Conservation (phyloP, 2,329 filamentous ascomycete genomes). For the Trichoderma sp. region DNA sequence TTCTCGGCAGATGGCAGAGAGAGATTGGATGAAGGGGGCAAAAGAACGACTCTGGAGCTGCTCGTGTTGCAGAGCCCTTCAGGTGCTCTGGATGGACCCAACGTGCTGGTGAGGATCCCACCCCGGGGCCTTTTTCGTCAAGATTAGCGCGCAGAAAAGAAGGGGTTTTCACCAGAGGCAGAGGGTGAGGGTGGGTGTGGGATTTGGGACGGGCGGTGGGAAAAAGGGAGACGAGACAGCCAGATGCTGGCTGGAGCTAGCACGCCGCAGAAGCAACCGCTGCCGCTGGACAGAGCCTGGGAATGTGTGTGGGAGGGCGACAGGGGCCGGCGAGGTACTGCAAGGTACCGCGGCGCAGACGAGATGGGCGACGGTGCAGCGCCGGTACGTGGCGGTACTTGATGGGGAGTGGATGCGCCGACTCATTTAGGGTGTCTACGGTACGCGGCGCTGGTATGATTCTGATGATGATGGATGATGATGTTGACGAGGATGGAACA, state of each 20-base stretch:
- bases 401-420: not conserved
- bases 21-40: constrained; percentile 18
- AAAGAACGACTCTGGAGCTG: constrained; percentile 2
- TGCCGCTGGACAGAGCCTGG: constrained; percentile 4
- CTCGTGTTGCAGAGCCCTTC: constrained; percentile 21
- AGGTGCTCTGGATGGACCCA: not conserved
- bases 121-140: constrained; percentile 8
- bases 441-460: not conserved
- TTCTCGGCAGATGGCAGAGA: not conserved
- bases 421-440: not conserved
- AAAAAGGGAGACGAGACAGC: not conserved
- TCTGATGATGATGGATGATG: not conserved
- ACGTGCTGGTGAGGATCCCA: constrained; percentile 13
- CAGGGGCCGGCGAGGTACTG: constrained; percentile 16
- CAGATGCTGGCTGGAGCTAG: not conserved
- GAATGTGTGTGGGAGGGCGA: constrained; percentile 15
- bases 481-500: not conserved
- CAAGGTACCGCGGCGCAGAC: constrained; percentile 5
- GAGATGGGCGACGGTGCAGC: not conserved
- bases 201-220: constrained; percentile 10
- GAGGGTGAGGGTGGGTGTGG: constrained; percentile 13
- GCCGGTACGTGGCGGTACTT: not conserved
- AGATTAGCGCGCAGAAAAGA: constrained; percentile 24
- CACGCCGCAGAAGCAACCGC: not conserved
- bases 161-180: not conserved